These are phyloP conservation scores for Geotrichum citri-aurantii DNA, from an alignment of 1,139 yeast genomes.

Conservation along the genomic window DNA sequence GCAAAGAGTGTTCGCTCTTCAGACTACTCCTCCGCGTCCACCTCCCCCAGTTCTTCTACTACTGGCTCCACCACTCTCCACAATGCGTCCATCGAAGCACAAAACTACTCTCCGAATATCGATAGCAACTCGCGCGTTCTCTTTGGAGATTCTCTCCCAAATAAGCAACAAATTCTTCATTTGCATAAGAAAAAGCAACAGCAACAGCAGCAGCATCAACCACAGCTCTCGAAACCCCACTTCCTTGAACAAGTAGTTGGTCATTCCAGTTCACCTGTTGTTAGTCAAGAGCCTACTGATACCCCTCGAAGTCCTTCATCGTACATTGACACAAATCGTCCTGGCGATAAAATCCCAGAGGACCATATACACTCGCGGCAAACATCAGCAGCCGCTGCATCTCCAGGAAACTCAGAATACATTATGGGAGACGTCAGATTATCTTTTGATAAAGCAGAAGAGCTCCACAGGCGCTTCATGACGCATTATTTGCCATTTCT, in stretches of 20 bases:
- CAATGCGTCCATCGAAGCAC: neutral
- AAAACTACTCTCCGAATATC: neutral
- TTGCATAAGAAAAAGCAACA: neutral
- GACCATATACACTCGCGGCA: conserved; percentile 14
- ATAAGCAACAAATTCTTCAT: conserved; percentile 2
- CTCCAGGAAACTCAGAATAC: conserved; percentile 35
- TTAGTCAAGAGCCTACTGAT: conserved; percentile 2
- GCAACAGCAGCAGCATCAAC: neutral
- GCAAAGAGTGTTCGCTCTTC: neutral
- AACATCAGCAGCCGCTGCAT: conserved; percentile 8
- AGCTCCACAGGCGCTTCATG: conserved; percentile 64
- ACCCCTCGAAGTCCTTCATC: neutral
- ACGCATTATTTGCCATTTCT: conserved; percentile 64
- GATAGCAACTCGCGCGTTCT: conserved; percentile 14
- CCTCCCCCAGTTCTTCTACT: conserved; percentile 8
- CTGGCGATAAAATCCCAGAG: conserved; percentile 15
- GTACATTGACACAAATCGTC: conserved; percentile 14
- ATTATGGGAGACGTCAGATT: conserved; percentile 68
- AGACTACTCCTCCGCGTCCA: neutral
- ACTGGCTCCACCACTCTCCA: neutral
- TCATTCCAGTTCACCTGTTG: neutral
- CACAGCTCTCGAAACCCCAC: neutral
- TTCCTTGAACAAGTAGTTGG: neutral
- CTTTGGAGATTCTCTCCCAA: conserved; percentile 14
- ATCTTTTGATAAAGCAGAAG: conserved; percentile 60